Base-by-base conservation (phyloP, 2,329 filamentous ascomycete species). In the Ophiocordyceps camponoti-saundersi region DNA sequence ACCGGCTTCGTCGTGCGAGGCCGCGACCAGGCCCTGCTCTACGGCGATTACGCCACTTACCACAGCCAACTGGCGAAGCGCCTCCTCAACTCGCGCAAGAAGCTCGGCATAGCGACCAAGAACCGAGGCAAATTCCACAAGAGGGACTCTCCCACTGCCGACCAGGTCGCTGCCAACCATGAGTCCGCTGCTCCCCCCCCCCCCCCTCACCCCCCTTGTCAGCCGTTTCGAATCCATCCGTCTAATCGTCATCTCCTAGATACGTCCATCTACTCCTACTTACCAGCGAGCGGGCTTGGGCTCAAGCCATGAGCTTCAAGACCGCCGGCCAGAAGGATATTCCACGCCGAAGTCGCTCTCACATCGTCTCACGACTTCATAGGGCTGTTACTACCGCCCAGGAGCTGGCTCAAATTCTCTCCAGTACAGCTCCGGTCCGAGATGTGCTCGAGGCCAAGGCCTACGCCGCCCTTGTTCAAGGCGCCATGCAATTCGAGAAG, bases 271-370 rank as follows among this genome's bases (percentile, higher is more conserved):
- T 95, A n/a, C 71, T 90, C 30, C 73, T 98, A 48, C 78, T 95
- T 57, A 85, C 80, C 39, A 80, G 89, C 50, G 92, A 98, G 68
- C 78, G 92, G 52, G 86, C 89, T 46, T 96, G 88, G 86, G 90
- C 92, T 36, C 82, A 95, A 63, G 90, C 89, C 48, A 93, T 96
- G 88, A 80, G 84, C 60, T 87, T 95, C 74, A 95, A 94, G 65
- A 77, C 86, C 4, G 70, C 78, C 55, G 86, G 92, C 55, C 79
- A 81, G 50, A 85, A 86, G 62, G 82, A 80, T 44, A 83, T 95
- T 52, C 77, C 80, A 26, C 83, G 88, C 50, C 79, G 82, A 46
- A 83, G 85, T 18, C 80, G 88, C 58, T 82, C 82, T 46, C 90
- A 98, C 63, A 92, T 96, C 39, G 78, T 93, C 48, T 94, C 89